Percentiles rank a stretch among this genome's conserved stretches.
Conservation (phyloP, 2,329 filamentous ascomycete genomes). For the Sclerotinia spermophila region DNA sequence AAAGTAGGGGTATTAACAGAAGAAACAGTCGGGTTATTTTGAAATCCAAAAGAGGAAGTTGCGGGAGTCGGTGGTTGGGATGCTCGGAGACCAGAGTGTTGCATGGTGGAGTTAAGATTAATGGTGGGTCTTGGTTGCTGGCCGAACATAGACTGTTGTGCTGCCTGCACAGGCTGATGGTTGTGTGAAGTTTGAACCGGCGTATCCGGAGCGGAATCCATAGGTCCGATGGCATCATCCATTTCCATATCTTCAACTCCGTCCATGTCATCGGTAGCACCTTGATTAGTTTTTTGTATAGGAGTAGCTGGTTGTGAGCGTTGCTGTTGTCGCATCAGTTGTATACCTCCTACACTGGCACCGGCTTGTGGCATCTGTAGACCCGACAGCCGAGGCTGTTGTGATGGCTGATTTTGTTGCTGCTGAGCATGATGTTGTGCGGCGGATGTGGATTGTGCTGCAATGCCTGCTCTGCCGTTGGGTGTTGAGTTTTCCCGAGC, state of each 20-base stretch:
- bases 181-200: constrained; percentile 31
- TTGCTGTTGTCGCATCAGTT: constrained; percentile 37
- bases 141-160: constrained; percentile 61
- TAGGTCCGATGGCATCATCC: constrained; percentile 72
- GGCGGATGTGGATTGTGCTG: constrained; percentile 36
- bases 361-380: constrained; percentile 34
- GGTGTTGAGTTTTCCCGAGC: constrained; percentile 42
- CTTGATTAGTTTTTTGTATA: constrained; percentile 31
- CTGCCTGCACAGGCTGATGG: constrained; percentile 65
- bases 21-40: constrained; percentile 93
- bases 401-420: constrained; percentile 30
- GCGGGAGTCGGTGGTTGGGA: constrained; percentile 85
- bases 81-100: constrained; percentile 75
- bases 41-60: constrained; percentile 70
- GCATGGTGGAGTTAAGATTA: constrained; percentile 66
- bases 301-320: constrained; percentile 37
- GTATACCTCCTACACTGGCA: constrained; percentile 35
- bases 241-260: constrained; percentile 94
- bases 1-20: constrained; percentile 95
- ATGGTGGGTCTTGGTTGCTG: constrained; percentile 67
- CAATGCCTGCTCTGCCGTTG: constrained; percentile 46
- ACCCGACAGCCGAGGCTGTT: constrained; percentile 28
- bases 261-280: constrained; percentile 64
- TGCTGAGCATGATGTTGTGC: constrained; percentile 49
- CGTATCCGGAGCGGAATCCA: constrained; percentile 58